phyloP scores from a whole-genome alignment of 2,329 filamentous ascomycete genomes.

The Nakataea oryzae region DNA sequence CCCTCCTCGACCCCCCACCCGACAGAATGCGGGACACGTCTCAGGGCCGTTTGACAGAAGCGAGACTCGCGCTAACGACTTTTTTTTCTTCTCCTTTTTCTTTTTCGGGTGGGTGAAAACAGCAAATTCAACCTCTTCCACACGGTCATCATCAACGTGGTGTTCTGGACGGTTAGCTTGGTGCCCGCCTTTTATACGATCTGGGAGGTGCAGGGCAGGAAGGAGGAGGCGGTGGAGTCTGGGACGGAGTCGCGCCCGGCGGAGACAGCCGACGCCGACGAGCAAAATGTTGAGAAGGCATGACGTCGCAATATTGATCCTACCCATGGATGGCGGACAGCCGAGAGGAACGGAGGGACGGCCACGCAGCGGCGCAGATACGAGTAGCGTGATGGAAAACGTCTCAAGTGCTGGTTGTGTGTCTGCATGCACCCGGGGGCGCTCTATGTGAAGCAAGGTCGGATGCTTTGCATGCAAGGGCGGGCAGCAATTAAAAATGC shows the following conservation, averaged over 20 bases:
- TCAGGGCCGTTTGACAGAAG: not conserved
- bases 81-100: no score
- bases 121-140: conserved; percentile 15
- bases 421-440: no score
- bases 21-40: no score
- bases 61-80: not conserved
- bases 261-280: not conserved
- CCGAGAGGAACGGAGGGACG: not conserved
- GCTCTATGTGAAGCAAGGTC: no score
- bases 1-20: not conserved
- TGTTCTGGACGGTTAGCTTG: conserved; percentile 13
- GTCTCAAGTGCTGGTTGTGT: not conserved
- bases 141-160: conserved; percentile 13
- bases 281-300: not conserved
- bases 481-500: not conserved
- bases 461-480: not conserved
- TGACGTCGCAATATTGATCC: not conserved
- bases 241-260: not conserved
- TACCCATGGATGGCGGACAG: not conserved
- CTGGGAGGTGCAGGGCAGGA: conserved; percentile 11
- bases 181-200: conserved; percentile 10
- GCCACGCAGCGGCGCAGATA: not conserved
- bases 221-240: not conserved
- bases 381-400: no score
- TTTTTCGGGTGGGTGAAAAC: no score